Evolutionary conservation across 306 rosid species (phyloP), one percentile per base, ranked within the genome.

Genomic region (Sicyos baderoa): DNA sequence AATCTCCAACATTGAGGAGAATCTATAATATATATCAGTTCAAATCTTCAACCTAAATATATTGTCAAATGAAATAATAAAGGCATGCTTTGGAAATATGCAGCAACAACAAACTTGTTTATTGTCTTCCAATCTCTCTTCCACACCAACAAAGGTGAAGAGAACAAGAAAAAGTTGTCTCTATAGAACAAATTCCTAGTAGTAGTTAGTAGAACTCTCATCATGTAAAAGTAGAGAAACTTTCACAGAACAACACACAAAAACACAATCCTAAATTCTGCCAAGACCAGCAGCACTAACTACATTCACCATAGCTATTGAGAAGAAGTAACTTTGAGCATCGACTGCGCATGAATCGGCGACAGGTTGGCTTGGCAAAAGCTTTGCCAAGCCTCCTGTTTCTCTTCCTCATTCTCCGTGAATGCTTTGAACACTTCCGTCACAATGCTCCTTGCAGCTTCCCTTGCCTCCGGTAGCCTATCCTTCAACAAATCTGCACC

Each of bases 401-500:
- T 88, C 76, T 81, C 64, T 68, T 89, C 97, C 55, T 84, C 84
- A 4, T 77, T 76, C 68, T 80, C 82, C 3, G 84, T 84, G 50
- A 75, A 75, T 32, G 79, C 88, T 40, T 77, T 82, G 72, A 77
- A 86, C 54, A 82, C 52, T 1, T 76, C 79, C 55, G 81, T 83
- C 82, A 89, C 84, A 6, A 83, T 83, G 35, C 91, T 81, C 77
- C 98, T 50, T 1, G 97, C 96, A 0, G 98, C 97, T 76, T 87
- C 98, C 79, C 98, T 90, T 35, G 98, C 97, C 76, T 88, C 98
- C 0, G 97, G 98, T 67, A 93, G 83, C 21, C 97, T 86, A 76
- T 93, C 98, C 72, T 82, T 93, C 83, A 93, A 58, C 73, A 85
- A 77, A 74, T 85, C 88, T 0, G 84, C 95, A 48, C 88, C 91